A percentile compares a stretch with the other conserved stretches of the same genome.
Evolutionary conservation across 2,329 filamentous ascomycete genomes (phyloP).

Genomic region (Eutypella sp.): DNA sequence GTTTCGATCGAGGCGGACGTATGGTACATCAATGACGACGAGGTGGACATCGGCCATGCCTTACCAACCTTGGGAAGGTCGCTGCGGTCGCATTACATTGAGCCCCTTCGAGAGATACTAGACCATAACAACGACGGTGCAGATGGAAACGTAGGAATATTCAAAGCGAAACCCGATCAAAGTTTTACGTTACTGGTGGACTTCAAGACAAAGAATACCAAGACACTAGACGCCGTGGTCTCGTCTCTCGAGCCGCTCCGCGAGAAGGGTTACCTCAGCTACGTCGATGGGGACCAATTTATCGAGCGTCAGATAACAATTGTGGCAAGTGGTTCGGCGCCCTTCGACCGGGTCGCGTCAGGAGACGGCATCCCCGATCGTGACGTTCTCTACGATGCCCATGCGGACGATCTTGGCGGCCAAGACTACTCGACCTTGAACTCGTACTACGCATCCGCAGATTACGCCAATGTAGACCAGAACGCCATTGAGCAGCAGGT

Average conservation of each 20-base stretch:
- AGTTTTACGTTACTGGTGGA: constrained; percentile 22
- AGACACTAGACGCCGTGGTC: constrained; percentile 22
- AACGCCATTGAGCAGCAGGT: constrained; percentile 16
- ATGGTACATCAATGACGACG: constrained; percentile 15
- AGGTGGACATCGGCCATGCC: constrained; percentile 22
- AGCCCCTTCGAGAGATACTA: constrained; percentile 21
- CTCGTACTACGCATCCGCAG: constrained; percentile 24
- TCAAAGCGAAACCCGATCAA: constrained; percentile 15
- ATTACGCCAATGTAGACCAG: constrained; percentile 19
- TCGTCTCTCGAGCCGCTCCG: constrained; percentile 22
- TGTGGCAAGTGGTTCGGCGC: constrained; percentile 22
- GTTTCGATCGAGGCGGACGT: constrained; percentile 24
- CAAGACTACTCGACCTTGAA: constrained; percentile 16
- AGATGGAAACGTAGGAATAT: constrained; percentile 9
- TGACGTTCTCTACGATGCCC: constrained; percentile 25
- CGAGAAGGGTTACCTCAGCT: constrained; percentile 23
- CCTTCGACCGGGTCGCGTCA: constrained; percentile 19
- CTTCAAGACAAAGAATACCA: constrained; percentile 21
- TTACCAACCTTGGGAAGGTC: constrained; percentile 18
- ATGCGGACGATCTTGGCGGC: constrained; percentile 14
- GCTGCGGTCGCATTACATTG: constrained; percentile 19
- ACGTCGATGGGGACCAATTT: constrained; percentile 15
- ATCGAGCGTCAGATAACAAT: constrained; percentile 21
- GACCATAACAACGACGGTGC: constrained; percentile 22
- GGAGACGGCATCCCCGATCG: constrained; percentile 20